Percentiles rank a stretch among this genome's conserved stretches.
Conservation (phyloP, 345 rosid species). For the Acer negundo region DNA sequence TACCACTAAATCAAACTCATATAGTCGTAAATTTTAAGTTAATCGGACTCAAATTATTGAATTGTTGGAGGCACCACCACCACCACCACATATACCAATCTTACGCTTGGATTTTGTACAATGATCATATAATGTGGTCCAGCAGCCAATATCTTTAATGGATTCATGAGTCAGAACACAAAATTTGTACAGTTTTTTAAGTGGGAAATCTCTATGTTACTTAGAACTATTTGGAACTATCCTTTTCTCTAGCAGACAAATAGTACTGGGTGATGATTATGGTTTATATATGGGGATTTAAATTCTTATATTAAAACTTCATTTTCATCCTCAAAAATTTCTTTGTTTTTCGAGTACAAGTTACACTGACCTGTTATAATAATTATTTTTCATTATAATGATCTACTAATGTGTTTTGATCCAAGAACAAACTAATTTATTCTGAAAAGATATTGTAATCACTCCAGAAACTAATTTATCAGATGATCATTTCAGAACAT, state of each 20-base stretch:
- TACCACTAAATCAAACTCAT: too few species aligned
- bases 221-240: neutral
- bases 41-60: too few species aligned
- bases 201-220: neutral
- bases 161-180: neutral
- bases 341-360: neutral
- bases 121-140: neutral
- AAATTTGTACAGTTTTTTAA: neutral
- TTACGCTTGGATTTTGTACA: neutral
- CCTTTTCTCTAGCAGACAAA: neutral
- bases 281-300: neutral
- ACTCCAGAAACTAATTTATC: too few species aligned
- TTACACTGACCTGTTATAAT: neutral
- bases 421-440: neutral
- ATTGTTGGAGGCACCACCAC: neutral
- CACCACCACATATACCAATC: neutral
- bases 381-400: neutral
- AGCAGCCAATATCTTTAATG: neutral
- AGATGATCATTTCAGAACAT: neutral
- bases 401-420: neutral
- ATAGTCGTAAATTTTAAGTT: neutral
- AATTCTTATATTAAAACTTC: neutral
- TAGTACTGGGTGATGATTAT: neutral
- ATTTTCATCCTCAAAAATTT: neutral
- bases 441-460: neutral